Evolutionary conservation across 768 basidiomycete species (phyloP), one percentile per base, ranked within the genome.

Genomic region (Tricholomella constricta): DNA sequence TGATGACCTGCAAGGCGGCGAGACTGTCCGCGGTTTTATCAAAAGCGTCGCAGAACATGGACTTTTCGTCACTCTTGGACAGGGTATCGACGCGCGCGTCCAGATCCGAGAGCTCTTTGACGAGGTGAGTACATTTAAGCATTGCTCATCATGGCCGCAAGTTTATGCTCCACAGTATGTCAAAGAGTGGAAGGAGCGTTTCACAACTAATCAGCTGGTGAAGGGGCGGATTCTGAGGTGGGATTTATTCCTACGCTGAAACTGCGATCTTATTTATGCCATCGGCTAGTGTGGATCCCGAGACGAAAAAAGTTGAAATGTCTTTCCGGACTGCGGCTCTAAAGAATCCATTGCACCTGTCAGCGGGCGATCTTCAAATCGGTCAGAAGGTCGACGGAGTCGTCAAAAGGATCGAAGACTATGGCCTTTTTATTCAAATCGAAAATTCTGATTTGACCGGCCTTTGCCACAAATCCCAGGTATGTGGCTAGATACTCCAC

Each of bases 51-150:
- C 84, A 15, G 88, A 93, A 41, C 86, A 89, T 64, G 96, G 96
- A 14, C 64, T 99, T 17, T 98, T 97, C 61, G 92, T 99, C 3
- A 83, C 83, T 23, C 72, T 99, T 31, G 93, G 91, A 9, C 81
- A 87, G 26, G 79, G 80, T n/a, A 75, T 97, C 23, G 92, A 94
- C 63, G 94, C 89, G 51, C 85, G 95, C 15, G 86, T 99, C 23
- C 93, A 96, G 71, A 98, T 98, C 65, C 85, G 81, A 64, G 92
- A 97, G 70, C 79, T 96, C 4, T 97, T 96, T 65, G 91, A 97
- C 63, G 93, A 94, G 53, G 81, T 81, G 41, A 38, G 75, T 82
- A 47, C 25, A 52, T 15, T 11, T 50, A 23, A 23, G 47, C 50
- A 29, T 14, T 31, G 10, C 19, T 23, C 22, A 38, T 31, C 20